Evolutionary conservation across 2,329 filamentous ascomycete species (phyloP).

Genomic region (Alternaria atra): DNA sequence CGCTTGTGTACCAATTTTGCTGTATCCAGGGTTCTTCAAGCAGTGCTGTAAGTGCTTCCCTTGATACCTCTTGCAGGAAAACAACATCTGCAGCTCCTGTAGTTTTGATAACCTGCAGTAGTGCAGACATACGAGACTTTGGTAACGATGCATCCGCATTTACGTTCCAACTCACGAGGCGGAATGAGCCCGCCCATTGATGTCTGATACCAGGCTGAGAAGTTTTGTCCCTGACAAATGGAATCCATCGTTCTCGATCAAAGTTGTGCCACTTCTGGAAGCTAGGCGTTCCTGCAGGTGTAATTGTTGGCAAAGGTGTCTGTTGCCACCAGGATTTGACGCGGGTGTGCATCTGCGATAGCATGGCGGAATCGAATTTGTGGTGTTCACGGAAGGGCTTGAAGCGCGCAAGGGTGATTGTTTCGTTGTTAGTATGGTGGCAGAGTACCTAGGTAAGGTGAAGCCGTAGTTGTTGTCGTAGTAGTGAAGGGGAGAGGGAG

Average conservation of each 20-base stretch:
- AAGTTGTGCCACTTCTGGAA: conserved; percentile 10
- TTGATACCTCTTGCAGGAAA: conserved; percentile 14
- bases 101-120: background rate
- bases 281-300: background rate
- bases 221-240: background rate
- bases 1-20: conserved; percentile 11
- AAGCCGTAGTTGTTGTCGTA: background rate
- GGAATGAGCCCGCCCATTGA: conserved; percentile 9
- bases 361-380: background rate
- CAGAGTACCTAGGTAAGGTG: background rate
- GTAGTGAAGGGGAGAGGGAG: background rate
- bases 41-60: background rate
- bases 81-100: background rate
- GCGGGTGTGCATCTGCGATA: conserved; percentile 6
- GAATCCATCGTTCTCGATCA: background rate
- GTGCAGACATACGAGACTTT: conserved; percentile 7
- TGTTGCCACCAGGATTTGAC: conserved; percentile 13
- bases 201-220: background rate
- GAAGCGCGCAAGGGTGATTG: background rate
- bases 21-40: conserved; percentile 5
- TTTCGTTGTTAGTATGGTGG: background rate
- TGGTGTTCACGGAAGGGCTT: background rate
- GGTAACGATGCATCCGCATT: background rate
- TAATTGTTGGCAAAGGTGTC: conserved; percentile 7
- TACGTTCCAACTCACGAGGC: conserved; percentile 12